Base-by-base conservation (phyloP, 2,329 filamentous ascomycete species). In the Penicillium polonicum region DNA sequence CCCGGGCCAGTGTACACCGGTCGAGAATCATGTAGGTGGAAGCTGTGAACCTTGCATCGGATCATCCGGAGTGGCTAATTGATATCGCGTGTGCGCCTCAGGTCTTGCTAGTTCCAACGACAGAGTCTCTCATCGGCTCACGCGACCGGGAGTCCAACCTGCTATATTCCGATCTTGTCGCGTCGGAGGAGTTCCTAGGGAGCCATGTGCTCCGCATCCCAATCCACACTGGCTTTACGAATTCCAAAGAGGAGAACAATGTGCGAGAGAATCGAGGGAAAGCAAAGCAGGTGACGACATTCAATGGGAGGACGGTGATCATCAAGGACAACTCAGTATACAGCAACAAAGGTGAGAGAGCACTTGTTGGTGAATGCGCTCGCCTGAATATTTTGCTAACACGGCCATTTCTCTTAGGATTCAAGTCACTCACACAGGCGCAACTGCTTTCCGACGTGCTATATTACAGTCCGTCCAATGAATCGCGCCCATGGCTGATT, bases 171-270 rank as follows among this genome's bases (percentile, higher is more conserved):
- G 93, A 97, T 72, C 84, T 96, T 65, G 88, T 93, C 70, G 85
- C 86, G 60, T 92, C 90, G 56, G 94, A 99, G 74, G 94, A 99
- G 68, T 97, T 99, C 74, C 84, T 99, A 57, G 91, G 88, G 62
- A 97, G 94, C 80, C 94, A 99, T 89, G 92, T 97, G 57, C 82
- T 99, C 71, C 91, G 92, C 68, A 87, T 97, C 65, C 88, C 91
- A 42, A 79, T 78, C 52, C 76, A 80, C 42, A 74, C 75, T 48
- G 80, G 80, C 25, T 75, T 76, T 52, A 71, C 74, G 55, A 75
- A 77, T 44, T 74, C 75, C 59, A 83, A 83, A 65, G 83, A 85
- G 63, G 79, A 78, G 61, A 80, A 84, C 59, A 91, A 86, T 70
- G 79, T 95, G 68, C 88, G 93, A 61, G 94, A 99, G 77, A 89